A percentile compares a stretch with the other conserved stretches of the same genome.
phyloP scores from a whole-genome alignment of 306 rosid species.

The Albizia julibrissin region DNA sequence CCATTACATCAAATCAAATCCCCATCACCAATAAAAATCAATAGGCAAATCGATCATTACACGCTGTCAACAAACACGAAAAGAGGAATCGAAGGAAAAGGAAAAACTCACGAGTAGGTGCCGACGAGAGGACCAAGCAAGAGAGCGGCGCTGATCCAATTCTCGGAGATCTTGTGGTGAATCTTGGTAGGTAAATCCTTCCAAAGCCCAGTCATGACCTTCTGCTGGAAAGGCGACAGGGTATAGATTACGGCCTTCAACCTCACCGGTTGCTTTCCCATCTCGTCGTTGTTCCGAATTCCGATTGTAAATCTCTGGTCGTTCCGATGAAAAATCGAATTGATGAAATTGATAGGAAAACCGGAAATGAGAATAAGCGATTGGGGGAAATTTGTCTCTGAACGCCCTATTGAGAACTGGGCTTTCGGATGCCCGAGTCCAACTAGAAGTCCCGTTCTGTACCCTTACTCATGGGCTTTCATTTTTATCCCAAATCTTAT shows the following conservation, averaged over 20 bases:
- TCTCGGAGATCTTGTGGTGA: constrained; percentile 89
- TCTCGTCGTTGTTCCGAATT: constrained; percentile 15
- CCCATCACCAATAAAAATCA: background rate
- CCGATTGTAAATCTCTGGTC: constrained; percentile 2
- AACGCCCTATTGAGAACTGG: background rate
- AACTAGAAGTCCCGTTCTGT: background rate
- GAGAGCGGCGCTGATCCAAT: constrained; percentile 79
- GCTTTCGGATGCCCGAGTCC: background rate
- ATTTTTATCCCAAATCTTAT: background rate
- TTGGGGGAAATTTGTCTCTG: background rate
- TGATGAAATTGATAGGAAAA: background rate
- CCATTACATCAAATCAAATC: constrained; percentile 4
- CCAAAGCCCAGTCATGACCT: constrained; percentile 83
- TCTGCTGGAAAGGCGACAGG: constrained; percentile 91
- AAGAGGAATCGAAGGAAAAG: background rate
- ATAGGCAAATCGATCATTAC: background rate
- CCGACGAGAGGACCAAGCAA: constrained; percentile 69
- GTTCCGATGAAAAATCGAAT: background rate
- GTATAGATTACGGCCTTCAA: constrained; percentile 82
- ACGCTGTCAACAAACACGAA: background rate
- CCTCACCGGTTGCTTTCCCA: constrained; percentile 75
- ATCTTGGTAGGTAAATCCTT: constrained; percentile 75
- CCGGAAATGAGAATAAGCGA: background rate
- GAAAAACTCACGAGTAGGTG: constrained; percentile 47
- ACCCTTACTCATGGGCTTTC: background rate